Base-by-base conservation (phyloP, 768 basidiomycete species). In the Xerocomellus intermedius region DNA sequence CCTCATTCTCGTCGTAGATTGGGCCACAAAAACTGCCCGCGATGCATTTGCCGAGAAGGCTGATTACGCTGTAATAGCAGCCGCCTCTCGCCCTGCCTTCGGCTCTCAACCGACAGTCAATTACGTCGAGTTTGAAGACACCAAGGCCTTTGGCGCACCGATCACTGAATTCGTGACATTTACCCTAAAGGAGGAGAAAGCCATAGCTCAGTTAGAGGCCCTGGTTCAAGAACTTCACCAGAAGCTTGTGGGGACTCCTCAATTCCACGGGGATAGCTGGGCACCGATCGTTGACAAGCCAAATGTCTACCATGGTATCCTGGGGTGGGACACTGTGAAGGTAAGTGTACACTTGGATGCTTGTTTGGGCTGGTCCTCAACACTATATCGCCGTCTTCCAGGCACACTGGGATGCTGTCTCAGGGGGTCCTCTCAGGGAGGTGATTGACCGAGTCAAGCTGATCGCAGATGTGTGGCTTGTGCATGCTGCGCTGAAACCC, bases 261-360 rank as follows among this genome's bases (percentile, higher is more conserved):
- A 22, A 16, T 69, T 71, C 45, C 55, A 71, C 3, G 70, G 71
- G 2, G 66, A 66, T 22, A 69, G 69, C 50, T 71, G 69, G 67
- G 68, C 55, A 0, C 52, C n/a, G 21, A 26, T 69, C 46, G 41
- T 60, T 19, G 61, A 51, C 42, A 59, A 61, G 42, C n/a, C 62
- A 19, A 48, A 54, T 9, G 56, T 59, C 2, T 66, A 65, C 42
- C 35, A 70, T 41, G 71, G 71, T 17, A 61, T 74, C 26, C 57
- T 76, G 33, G 75, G 75, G 12, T 76, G 75, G 75, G 66, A 72
- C 46, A 74, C 55, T 17, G 69, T 73, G 6, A 35, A 71, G 48
- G 75, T 71, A 32, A 48, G 65, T 58, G 10, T 12, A 24, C 17
- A 6, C 5, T 24, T 5, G 48, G 36, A 42, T 35, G 45, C 26